Base-by-base conservation (phyloP, 352 stramenopile species). In the Globisporangium carolinianum region DNA sequence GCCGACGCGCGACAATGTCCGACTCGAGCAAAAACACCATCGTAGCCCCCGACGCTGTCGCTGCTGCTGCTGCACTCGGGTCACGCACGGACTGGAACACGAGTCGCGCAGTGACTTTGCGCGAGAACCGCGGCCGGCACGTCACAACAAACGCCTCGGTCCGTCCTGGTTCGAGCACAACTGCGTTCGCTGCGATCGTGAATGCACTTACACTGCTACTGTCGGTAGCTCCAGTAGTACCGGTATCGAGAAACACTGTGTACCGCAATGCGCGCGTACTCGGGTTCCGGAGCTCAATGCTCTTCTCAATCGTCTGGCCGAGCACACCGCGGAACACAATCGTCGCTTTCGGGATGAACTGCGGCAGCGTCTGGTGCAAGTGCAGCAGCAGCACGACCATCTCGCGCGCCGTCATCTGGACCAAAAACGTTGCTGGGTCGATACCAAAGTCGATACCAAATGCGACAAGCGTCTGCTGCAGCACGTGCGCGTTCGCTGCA, bases 221-320 rank as follows among this genome's bases (percentile, higher is more conserved):
- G 35, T 55, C 51, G 0, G 47, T 67, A 32, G 24, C 24, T 32
- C 24, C 24, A 2, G 24, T 32, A 32, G 3, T 32, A 3, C 24
- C 24, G 38, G 64, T 83, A 48, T 97, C 86, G 2, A 98, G 59
- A 46, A 89, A 92, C 3, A 98, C 89, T 5, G 92, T 74, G 56
- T 98, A 98, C 4, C 68, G 72, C 41, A 98, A 79, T 5, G 76
- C 65, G 6, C 78, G 83, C 3, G 74, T 71, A 17, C 84, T 92
- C 6, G 92, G 87, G 57, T 98, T 98, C 59, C 87, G 90, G 2
- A 98, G 72, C 60, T 98, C 94, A 38, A 98, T 98, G 6, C 65
- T 95, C 51, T 98, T 98, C 12, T 86, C 79, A 36, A 97, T 94
- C 17, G 76, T 62, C 45, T 87, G 80, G 0, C 93, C 93, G 6